Base-by-base conservation (phyloP, 2,329 filamentous ascomycete species). In the Epicoccum sorghinum region DNA sequence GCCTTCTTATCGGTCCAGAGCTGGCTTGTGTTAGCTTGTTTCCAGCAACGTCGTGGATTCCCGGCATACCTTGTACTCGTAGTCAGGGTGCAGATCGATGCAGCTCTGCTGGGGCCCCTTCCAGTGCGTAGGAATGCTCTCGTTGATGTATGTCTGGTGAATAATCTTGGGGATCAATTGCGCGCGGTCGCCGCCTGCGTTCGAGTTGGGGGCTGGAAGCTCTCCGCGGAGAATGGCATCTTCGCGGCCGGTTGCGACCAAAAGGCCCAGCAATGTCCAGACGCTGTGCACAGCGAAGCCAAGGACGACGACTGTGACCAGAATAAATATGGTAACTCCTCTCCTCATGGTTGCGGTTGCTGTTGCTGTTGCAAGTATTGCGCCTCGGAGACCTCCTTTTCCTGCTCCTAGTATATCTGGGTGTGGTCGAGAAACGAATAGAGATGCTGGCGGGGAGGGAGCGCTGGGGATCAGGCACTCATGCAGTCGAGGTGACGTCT, bases 81-180 rank as follows among this genome's bases (percentile, higher is more conserved):
- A 92, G 62, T 87, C 86, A 1, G 84, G 80, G 69, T 92, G 89
- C 45, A 87, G 71, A 22, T 87, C 82, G 49, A 86, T 77, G 75
- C 89, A 91, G 63, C 81, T 87, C 73, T 85, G 77, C 62, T 89
- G 87, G 29, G 87, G 82, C 8, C 80, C 80, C 53, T 79, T 75
- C 89, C 89, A 91, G 47, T 86, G 82, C 40, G 77, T 78, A 0
- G 89, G 89, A 35, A 91, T 86, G 38, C 81, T 85, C 51, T 87
- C 83, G 69, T 89, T 90, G 66, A 84, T 85, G 74, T 90, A 90
- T 8, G 88, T 90, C 72, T 91, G 88, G 77, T 91, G 88, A 52
- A 91, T 89, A 68, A 91, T 90, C 75, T 89, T 89, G 42, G 88
- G 88, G 44, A 91, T 89, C 60, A 89, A 71, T 62, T 86, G 84